These are phyloP conservation scores for Beta corolliflora DNA, from an alignment of 179 eudicot genomes.

Conservation along the genomic window DNA sequence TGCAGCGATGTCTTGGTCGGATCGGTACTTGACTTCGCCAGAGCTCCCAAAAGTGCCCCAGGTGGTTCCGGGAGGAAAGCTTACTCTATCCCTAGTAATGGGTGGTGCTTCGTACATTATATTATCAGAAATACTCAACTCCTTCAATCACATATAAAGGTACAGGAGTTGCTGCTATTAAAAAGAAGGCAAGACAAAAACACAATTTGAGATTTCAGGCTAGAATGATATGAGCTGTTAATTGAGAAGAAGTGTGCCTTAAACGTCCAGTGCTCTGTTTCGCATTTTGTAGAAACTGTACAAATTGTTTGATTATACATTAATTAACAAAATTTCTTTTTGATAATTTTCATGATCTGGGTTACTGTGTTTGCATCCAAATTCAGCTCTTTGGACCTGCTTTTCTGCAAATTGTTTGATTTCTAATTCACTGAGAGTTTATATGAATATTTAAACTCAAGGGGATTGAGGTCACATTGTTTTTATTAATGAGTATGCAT, in stretches of 20 bases:
- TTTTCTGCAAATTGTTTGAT: background rate
- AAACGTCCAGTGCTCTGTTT: background rate
- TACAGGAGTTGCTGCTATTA: background rate
- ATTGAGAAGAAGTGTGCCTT: background rate
- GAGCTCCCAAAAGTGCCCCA: slow-evolving; percentile 44
- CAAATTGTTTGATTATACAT: background rate
- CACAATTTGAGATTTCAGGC: background rate
- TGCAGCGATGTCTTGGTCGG: slow-evolving; percentile 94
- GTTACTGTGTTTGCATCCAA: background rate
- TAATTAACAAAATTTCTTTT: background rate
- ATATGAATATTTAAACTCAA: too few relatives aligned
- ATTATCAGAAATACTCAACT: slow-evolving; percentile 59
- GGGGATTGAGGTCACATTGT: too few relatives aligned
- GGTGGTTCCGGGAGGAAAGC: slow-evolving; percentile 84
- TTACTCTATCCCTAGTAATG: slow-evolving; percentile 71
- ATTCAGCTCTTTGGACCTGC: background rate
- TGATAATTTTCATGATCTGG: background rate
- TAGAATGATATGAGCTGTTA: background rate
- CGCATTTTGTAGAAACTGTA: background rate
- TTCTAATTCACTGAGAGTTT: too few relatives aligned
- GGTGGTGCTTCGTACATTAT: slow-evolving; percentile 73
- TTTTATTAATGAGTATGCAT: too few relatives aligned
- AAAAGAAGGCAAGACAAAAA: background rate
- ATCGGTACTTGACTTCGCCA: slow-evolving; percentile 58
- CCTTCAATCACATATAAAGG: slow-evolving; percentile 37